Evolutionary conservation across 2,329 filamentous ascomycete species (phyloP), one percentile per base, ranked within the genome.

Genomic region (Trichophyton benhamiae): DNA sequence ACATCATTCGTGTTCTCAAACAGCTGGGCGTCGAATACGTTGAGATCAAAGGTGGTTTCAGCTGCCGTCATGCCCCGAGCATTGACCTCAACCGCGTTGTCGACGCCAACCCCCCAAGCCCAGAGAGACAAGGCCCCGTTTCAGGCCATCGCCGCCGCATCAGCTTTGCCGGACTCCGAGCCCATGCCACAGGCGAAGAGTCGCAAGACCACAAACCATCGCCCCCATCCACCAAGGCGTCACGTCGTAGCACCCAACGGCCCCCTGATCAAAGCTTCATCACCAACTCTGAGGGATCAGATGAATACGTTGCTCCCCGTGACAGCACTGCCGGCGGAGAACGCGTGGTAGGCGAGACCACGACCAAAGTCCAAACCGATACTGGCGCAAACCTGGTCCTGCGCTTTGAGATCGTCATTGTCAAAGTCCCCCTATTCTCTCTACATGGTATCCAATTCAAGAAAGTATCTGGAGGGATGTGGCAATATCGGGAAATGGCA

Each of bases 401-500:
- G 59, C 86, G 89, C 65, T 99, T 97, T 71, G 94, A 99, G 72
- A 96, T 97, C 65, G 86, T 96, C 67, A 94, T 99, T 67, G 94
- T 99, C 72, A 99, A 99, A 76, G 91, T 99, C 27, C 94, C 94
- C 11, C 78, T 99, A 59, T 84, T 99, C 63, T 91, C 88, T 48
- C 77, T 99, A 62, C 92, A 99, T 71, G 94, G 94, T 57, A 91
- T 99, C 64, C 94, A 97, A 73, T 99, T 99, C 79, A 99, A 99
- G 81, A 91, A 94, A 72, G 87, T 97, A 67, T 84, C 89, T 62
- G 92, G 94, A 41, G 92, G 95, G 63, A 97, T 94, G 62, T 97
- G 92, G 91, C 91, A 96, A 74, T 99, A 95, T 77, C 96, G 96
- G 79, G 92, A 89, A 70, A 95, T 97, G 91, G 94, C 94, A 41